phyloP scores from a whole-genome alignment of 176 grass and related monocot genomes.

The Juncus effusus region DNA sequence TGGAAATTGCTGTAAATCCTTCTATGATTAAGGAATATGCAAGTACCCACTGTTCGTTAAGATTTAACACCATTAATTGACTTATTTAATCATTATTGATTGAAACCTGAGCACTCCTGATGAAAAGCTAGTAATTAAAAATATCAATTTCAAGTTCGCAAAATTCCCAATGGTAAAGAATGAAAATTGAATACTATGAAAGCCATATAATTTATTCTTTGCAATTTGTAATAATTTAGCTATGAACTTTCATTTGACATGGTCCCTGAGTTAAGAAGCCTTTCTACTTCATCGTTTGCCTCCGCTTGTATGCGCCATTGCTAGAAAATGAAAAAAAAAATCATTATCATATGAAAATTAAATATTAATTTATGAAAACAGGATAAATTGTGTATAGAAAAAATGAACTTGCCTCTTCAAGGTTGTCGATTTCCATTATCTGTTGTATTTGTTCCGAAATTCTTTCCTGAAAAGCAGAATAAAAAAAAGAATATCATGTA shows the following conservation, averaged over 20 bases:
- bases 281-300: conserved; percentile 96
- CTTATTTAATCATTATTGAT: no score
- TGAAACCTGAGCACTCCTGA: no score
- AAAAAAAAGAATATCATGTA: conserved; percentile 8
- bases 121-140: no score
- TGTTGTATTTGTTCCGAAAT: conserved; percentile 94
- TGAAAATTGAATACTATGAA: conserved; percentile 8
- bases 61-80: no score
- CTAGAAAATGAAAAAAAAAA: conserved; percentile 37
- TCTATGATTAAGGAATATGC: no score
- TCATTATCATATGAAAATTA: not conserved
- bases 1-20: no score
- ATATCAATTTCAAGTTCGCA: conserved; percentile 7
- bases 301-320: conserved; percentile 96
- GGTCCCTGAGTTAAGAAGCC: conserved; percentile 76
- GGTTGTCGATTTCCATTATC: conserved; percentile 95
- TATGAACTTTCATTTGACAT: conserved; percentile 42
- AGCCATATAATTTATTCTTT: not conserved
- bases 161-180: not conserved
- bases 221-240: conserved; percentile 27
- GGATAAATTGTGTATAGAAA: conserved; percentile 6
- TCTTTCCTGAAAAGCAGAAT: conserved; percentile 54
- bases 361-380: not conserved
- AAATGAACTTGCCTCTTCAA: conserved; percentile 78
- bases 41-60: no score